Percentiles rank a stretch among this genome's conserved stretches.
Evolutionary conservation across 2,329 filamentous ascomycete genomes (phyloP).

Genomic region (Colletotrichum filicis): DNA sequence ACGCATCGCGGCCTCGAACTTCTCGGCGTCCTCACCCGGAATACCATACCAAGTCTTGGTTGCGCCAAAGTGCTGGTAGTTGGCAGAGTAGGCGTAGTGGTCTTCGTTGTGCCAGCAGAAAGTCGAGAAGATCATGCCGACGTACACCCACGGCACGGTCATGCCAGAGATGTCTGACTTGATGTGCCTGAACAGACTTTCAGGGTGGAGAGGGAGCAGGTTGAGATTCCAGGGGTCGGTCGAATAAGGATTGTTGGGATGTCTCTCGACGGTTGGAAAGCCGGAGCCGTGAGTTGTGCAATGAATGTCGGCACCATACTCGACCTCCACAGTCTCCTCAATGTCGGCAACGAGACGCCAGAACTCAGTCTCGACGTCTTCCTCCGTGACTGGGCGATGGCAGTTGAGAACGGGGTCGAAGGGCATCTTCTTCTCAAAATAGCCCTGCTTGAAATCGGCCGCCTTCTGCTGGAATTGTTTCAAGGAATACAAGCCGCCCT

Average conservation of each 20-base stretch:
- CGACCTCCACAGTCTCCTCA: conserved; percentile 95
- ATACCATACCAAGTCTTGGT: conserved; percentile 99
- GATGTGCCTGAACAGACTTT: conserved; percentile 96
- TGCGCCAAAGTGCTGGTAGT: conserved; percentile 97
- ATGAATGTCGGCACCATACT: conserved; percentile 98
- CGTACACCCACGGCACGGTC: conserved; percentile 99
- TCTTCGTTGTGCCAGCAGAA: conserved; percentile 99
- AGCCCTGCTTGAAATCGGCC: conserved; percentile 91
- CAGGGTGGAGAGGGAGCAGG: conserved; percentile 86
- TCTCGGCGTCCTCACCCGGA: conserved; percentile 90
- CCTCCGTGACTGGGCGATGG: conserved; percentile 85
- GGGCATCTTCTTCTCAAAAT: conserved; percentile 91
- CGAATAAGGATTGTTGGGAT: conserved; percentile 87
- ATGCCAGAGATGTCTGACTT: conserved; percentile 98
- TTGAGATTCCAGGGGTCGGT: conserved; percentile 97
- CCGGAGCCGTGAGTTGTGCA: conserved; percentile 97
- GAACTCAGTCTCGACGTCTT: conserved; percentile 96
- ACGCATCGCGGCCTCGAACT: conserved; percentile 95
- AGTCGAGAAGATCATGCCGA: conserved; percentile 99
- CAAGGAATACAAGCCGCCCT: conserved; percentile 94
- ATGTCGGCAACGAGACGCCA: conserved; percentile 95
- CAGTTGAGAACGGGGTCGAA: conserved; percentile 87
- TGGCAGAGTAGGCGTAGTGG: conserved; percentile 96
- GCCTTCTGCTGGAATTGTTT: conserved; percentile 97
- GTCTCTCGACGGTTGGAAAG: conserved; percentile 92